A percentile compares a stretch with the other conserved stretches of the same genome.
Conservation (phyloP, 192 early-diverging fungal genomes). For the Bifiguratus adelaidae region DNA sequence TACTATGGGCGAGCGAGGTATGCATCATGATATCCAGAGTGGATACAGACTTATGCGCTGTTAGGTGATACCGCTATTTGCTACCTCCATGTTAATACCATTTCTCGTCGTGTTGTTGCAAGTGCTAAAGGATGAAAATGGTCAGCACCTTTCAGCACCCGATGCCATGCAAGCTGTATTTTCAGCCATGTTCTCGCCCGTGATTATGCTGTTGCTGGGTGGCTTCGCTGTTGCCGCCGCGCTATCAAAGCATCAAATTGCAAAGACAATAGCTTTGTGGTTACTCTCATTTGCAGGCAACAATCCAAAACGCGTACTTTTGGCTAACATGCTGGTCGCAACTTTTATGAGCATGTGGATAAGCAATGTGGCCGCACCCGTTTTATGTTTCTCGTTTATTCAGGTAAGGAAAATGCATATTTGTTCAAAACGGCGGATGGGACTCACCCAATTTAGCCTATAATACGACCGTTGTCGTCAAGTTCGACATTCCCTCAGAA, state of each 20-base stretch:
- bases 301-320: slow-evolving; percentile 47
- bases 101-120: slow-evolving; percentile 50
- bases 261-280: slow-evolving; percentile 51
- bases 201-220: slow-evolving; percentile 68
- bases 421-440: too few species aligned
- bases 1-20: slow-evolving; percentile 91
- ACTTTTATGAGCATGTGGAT: slow-evolving; percentile 74
- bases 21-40: background rate
- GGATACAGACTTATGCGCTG: slow-evolving; percentile 1
- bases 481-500: slow-evolving; percentile 46
- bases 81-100: slow-evolving; percentile 59
- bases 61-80: slow-evolving; percentile 57
- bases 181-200: slow-evolving; percentile 61
- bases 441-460: slow-evolving; percentile 41
- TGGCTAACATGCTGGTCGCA: slow-evolving; percentile 70
- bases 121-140: slow-evolving; percentile 43
- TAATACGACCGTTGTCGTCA: slow-evolving; percentile 55
- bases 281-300: slow-evolving; percentile 60
- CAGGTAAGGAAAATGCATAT: slow-evolving; percentile 12
- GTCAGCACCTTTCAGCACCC: slow-evolving; percentile 17
- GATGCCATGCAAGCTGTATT: slow-evolving; percentile 52
- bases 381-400: slow-evolving; percentile 62
- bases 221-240: slow-evolving; percentile 70
- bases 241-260: slow-evolving; percentile 63
- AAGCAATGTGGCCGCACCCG: slow-evolving; percentile 70